These are phyloP conservation scores for Lecanicillium sp. DNA, from an alignment of 2,329 filamentous ascomycete species.

Conservation along the genomic window DNA sequence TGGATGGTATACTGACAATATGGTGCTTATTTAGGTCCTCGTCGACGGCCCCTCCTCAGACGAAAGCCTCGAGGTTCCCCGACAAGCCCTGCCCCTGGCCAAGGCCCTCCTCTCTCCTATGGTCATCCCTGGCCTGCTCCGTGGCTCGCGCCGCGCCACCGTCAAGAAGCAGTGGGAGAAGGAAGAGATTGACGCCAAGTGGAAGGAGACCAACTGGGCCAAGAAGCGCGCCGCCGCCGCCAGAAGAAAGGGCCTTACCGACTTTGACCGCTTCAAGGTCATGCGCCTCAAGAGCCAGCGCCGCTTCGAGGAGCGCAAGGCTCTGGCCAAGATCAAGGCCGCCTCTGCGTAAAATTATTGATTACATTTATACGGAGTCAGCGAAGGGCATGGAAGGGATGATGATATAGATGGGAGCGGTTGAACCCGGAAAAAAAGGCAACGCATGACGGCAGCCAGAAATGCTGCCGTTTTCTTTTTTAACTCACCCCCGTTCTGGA, in stretches of 20 bases:
- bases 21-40: slow-evolving; percentile 68
- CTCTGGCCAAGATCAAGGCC: slow-evolving; percentile 85
- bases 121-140: slow-evolving; percentile 77
- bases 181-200: slow-evolving; percentile 86
- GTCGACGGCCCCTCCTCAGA: slow-evolving; percentile 88
- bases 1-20: slow-evolving; percentile 8
- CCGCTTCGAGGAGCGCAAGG: slow-evolving; percentile 96
- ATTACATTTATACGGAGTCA: slow-evolving; percentile 19
- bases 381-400: slow-evolving; percentile 8
- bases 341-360: slow-evolving; percentile 57
- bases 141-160: slow-evolving; percentile 70
- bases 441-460: slow-evolving; percentile 30
- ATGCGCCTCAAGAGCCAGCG: slow-evolving; percentile 99
- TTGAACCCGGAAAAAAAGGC: slow-evolving; percentile 21
- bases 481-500: slow-evolving; percentile 39
- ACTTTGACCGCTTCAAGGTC: slow-evolving; percentile 99
- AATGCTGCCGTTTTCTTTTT: slow-evolving; percentile 49
- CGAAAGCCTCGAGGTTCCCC: slow-evolving; percentile 70
- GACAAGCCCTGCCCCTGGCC: slow-evolving; percentile 77
- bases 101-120: slow-evolving; percentile 84
- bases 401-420: slow-evolving; percentile 11
- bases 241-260: slow-evolving; percentile 84
- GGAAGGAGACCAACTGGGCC: slow-evolving; percentile 83
- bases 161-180: slow-evolving; percentile 89
- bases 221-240: slow-evolving; percentile 84